A percentile compares a stretch with the other conserved stretches of the same genome.
Evolutionary conservation across 1,284 basidiomycete species (phyloP).

Genomic region (Pseudozyma thailandica): DNA sequence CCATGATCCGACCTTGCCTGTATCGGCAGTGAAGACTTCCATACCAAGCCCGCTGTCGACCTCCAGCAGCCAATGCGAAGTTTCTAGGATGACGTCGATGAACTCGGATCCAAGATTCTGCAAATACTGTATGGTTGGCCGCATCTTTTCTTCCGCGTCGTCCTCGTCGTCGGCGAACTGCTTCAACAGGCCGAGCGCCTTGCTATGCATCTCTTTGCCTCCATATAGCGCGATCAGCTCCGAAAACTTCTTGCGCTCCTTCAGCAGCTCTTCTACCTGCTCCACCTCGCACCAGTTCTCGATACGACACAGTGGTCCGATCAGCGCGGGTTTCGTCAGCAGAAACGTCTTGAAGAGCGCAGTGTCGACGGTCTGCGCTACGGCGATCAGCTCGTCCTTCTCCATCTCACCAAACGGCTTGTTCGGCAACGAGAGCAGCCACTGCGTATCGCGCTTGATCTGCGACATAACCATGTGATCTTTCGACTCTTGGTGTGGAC

Average conservation of each 20-base stretch:
- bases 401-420: slow-evolving; percentile 51
- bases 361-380: slow-evolving; percentile 94
- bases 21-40: slow-evolving; percentile 92
- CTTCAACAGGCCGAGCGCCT: slow-evolving; percentile 86
- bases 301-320: slow-evolving; percentile 88
- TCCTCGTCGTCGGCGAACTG: slow-evolving; percentile 74
- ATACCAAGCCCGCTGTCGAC: slow-evolving; percentile 79
- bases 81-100: slow-evolving; percentile 57
- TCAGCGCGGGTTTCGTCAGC: slow-evolving; percentile 80
- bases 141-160: slow-evolving; percentile 81
- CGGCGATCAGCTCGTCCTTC: slow-evolving; percentile 67
- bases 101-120: slow-evolving; percentile 77
- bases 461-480: slow-evolving; percentile 53
- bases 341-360: slow-evolving; percentile 94
- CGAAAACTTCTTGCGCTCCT: slow-evolving; percentile 84
- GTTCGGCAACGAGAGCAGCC: slow-evolving; percentile 53
- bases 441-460: slow-evolving; percentile 51
- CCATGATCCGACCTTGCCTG: slow-evolving; percentile 77
- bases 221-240: slow-evolving; percentile 92
- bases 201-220: slow-evolving; percentile 92
- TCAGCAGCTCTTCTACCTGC: slow-evolving; percentile 89
- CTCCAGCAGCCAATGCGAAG: slow-evolving; percentile 85
- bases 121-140: slow-evolving; percentile 87
- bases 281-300: slow-evolving; percentile 97
- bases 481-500: slow-evolving; percentile 38